Evolutionary conservation across 768 basidiomycete genomes (phyloP).

Genomic region (Phanerochaete carnosa): DNA sequence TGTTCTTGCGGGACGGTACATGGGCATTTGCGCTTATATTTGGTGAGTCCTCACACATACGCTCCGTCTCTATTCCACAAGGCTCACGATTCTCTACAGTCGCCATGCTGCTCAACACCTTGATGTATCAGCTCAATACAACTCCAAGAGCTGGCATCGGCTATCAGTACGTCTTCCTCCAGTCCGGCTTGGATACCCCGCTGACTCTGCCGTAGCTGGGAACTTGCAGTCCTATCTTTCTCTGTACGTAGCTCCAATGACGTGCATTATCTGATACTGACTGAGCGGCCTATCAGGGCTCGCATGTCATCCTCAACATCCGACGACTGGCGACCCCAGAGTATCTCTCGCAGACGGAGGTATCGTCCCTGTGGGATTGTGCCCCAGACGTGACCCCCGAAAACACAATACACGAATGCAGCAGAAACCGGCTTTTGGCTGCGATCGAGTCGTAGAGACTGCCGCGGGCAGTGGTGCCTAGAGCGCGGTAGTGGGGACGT

Average conservation of each 20-base stretch:
- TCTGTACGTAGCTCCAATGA: background rate
- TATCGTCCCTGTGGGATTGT: background rate
- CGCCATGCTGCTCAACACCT: conserved; percentile 16
- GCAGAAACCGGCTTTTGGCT: background rate
- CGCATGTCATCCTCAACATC: conserved; percentile 5
- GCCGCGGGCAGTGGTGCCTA: background rate
- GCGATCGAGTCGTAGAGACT: background rate
- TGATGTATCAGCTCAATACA: conserved; percentile 16
- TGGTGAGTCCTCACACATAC: background rate
- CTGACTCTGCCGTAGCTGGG: background rate
- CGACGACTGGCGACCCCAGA: background rate
- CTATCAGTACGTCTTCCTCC: conserved; percentile 12
- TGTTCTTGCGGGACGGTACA: conserved; percentile 12
- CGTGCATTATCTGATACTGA: background rate
- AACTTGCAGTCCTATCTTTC: background rate
- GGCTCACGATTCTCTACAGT: background rate
- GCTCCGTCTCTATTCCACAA: background rate
- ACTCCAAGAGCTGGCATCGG: conserved; percentile 15
- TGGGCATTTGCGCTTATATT: conserved; percentile 12
- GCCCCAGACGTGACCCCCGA: background rate
- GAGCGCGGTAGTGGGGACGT: background rate
- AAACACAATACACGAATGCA: background rate
- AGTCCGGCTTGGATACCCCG: background rate
- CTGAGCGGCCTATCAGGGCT: background rate
- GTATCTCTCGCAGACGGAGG: background rate